Percentiles rank a stretch among this genome's conserved stretches.
These are phyloP conservation scores for Mimosa pudica DNA, from an alignment of 306 rosid species.

Conservation along the genomic window DNA sequence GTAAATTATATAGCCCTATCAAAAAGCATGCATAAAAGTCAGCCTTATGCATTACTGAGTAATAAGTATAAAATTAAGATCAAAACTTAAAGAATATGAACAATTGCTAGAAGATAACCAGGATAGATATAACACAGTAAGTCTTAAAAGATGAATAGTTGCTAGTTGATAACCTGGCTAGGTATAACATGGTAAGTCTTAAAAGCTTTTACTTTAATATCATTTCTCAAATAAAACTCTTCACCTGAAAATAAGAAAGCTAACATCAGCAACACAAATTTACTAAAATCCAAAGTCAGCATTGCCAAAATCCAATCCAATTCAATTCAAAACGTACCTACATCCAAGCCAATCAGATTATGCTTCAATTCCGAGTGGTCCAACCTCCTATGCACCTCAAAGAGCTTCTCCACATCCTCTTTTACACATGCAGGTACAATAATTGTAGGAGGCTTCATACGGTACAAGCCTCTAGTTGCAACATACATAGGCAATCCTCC, in stretches of 20 bases:
- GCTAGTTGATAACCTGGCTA: conserved; percentile 67
- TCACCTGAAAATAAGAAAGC: conserved; percentile 60
- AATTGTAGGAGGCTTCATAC: conserved; percentile 87
- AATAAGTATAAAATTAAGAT: background rate
- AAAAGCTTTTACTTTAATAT: conserved; percentile 85
- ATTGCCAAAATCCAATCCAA: conserved; percentile 26
- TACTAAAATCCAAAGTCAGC: background rate
- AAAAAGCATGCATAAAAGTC: conserved; percentile 35
- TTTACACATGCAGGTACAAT: conserved; percentile 73
- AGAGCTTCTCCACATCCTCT: conserved; percentile 77
- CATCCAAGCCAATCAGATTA: conserved; percentile 79
- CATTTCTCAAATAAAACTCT: conserved; percentile 67
- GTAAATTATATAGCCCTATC: conserved; percentile 85
- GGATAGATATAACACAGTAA: conserved; percentile 84
- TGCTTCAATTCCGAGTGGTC: conserved; percentile 85
- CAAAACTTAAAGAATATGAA: conserved; percentile 12
- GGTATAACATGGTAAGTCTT: conserved; percentile 86
- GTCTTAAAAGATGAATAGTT: conserved; percentile 58
- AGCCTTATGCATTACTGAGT: background rate
- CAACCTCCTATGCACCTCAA: conserved; percentile 82
- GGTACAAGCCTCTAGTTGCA: conserved; percentile 84
- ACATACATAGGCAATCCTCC: conserved; percentile 96
- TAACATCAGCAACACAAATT: conserved; percentile 19
- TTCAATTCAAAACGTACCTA: conserved; percentile 57
- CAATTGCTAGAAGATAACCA: conserved; percentile 48